phyloP scores from a whole-genome alignment of 805 yeast species.

The Wickerhamiella siamensis region DNA sequence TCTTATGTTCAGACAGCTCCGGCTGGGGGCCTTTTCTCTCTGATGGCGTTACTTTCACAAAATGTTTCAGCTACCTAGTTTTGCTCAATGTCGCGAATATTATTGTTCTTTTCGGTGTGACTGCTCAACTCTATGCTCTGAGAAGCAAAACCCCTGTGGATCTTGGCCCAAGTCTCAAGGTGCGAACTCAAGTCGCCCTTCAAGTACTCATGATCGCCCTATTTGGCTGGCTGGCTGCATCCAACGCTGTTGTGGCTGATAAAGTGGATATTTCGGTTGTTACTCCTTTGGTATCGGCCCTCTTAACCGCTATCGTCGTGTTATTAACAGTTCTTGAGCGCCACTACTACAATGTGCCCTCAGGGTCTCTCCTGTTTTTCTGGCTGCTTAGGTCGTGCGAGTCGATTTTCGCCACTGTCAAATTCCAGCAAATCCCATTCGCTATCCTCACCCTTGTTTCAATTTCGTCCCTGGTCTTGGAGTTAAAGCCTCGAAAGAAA shows the following conservation, averaged over 20 bases:
- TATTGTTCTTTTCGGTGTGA: constrained; percentile 21
- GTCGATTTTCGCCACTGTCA: constrained; percentile 31
- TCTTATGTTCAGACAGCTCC: constrained; percentile 8
- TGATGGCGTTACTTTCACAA: constrained; percentile 20
- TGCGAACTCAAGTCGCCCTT: constrained; percentile 15
- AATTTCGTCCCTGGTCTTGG: constrained; percentile 34
- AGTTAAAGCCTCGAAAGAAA: constrained; percentile 26
- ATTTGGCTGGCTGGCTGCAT: constrained; percentile 8
- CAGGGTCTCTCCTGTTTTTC: constrained; percentile 53
- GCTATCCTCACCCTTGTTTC: constrained; percentile 24
- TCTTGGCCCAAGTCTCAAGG: constrained; percentile 15
- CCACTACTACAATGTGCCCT: constrained; percentile 48
- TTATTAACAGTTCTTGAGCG: constrained; percentile 59
- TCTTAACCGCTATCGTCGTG: constrained; percentile 38
- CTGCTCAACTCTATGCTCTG: constrained; percentile 18
- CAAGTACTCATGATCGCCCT: constrained; percentile 13
- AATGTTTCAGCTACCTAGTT: constrained; percentile 29
- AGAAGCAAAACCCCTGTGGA: constrained; percentile 15
- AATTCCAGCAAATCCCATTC: constrained; percentile 13
- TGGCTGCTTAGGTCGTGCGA: constrained; percentile 51
- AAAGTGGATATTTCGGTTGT: constrained; percentile 23
- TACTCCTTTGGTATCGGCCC: constrained; percentile 28
- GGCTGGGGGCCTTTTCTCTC: constrained; percentile 11
- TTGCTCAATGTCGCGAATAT: constrained; percentile 21
- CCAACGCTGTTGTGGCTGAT: constrained; percentile 15